phyloP scores from a whole-genome alignment of 345 rosid species.

The Salix koriyanagi region DNA sequence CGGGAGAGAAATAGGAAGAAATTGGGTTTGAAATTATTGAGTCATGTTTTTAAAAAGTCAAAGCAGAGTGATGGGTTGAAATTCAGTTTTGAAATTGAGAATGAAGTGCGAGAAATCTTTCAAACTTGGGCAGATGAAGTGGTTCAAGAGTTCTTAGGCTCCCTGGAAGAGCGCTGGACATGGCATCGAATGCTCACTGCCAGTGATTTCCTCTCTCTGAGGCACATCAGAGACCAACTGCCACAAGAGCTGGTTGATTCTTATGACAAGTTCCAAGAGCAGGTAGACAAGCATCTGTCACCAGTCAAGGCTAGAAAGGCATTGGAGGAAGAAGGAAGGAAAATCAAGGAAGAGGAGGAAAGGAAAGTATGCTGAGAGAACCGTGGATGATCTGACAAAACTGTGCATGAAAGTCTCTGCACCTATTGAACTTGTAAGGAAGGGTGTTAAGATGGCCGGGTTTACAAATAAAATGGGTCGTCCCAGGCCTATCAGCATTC shows the following conservation, averaged over 20 bases:
- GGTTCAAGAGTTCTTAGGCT: constrained; percentile 62
- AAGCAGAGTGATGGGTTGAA: constrained; percentile 53
- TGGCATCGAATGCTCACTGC: constrained; percentile 81
- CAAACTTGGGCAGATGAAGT: constrained; percentile 73
- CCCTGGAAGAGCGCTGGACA: constrained; percentile 65
- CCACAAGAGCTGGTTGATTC: constrained; percentile 72
- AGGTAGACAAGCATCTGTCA: constrained; percentile 68
- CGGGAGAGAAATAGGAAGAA: constrained; percentile 77
- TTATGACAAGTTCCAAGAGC: constrained; percentile 73
- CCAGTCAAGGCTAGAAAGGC: constrained; percentile 53
- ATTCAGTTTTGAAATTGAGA: constrained; percentile 54
- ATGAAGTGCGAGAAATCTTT: constrained; percentile 60
- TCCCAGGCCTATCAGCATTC: constrained; percentile 71
- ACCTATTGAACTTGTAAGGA: constrained; percentile 73
- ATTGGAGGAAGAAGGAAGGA: constrained; percentile 65
- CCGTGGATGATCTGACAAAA: constrained; percentile 69
- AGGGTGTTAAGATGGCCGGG: constrained; percentile 75
- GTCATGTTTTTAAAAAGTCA: constrained; percentile 69
- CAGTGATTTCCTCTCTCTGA: constrained; percentile 76
- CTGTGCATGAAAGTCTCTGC: constrained; percentile 75
- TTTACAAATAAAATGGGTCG: constrained; percentile 92
- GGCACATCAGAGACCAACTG: constrained; percentile 69
- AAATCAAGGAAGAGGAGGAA: constrained; percentile 59
- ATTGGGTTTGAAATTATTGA: constrained; percentile 65
- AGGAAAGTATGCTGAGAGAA: constrained; percentile 58